These are phyloP conservation scores for Durusdinium trenchii DNA, from an alignment of 73 alveolate genomes.

Conservation along the genomic window DNA sequence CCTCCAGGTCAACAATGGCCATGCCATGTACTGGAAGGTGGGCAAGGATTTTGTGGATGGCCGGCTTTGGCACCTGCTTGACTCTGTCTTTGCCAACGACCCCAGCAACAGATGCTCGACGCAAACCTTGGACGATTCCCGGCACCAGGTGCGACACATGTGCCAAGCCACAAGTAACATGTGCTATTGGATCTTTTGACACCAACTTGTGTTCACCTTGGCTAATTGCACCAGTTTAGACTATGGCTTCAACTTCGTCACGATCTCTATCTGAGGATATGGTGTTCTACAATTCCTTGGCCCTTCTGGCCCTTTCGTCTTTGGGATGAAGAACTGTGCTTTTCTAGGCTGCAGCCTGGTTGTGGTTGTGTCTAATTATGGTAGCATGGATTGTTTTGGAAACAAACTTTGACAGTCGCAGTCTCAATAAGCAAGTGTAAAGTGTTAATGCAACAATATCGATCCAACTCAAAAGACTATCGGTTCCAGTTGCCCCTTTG, in stretches of 20 bases:
- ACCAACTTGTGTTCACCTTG: too few relatives aligned
- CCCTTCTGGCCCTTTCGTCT: constrained; percentile 80
- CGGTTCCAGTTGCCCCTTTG: too few relatives aligned
- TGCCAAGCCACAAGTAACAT: too few relatives aligned
- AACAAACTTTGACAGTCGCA: not conserved
- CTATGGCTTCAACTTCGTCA: not conserved
- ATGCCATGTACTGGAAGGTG: constrained; percentile 83
- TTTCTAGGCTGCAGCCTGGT: not conserved
- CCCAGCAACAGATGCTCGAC: constrained; percentile 29
- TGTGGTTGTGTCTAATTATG: not conserved
- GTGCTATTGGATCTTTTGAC: too few relatives aligned
- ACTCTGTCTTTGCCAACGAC: constrained; percentile 71
- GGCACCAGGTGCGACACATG: too few relatives aligned
- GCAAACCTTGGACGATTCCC: too few relatives aligned
- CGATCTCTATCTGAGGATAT: not conserved
- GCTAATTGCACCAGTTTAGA: too few relatives aligned
- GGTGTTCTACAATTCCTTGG: constrained; percentile 76
- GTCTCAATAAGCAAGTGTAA: too few relatives aligned
- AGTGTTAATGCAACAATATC: too few relatives aligned
- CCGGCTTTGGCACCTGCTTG: constrained; percentile 79
- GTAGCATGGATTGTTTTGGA: not conserved
- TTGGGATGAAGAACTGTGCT: constrained; percentile 80
- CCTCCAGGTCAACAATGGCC: constrained; percentile 71
- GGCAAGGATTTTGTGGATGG: constrained; percentile 64
- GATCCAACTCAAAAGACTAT: too few relatives aligned